A percentile compares a stretch with the other conserved stretches of the same genome.
These are phyloP conservation scores for Syzygium malaccense DNA, from an alignment of 441 rosid genomes.

Conservation along the genomic window DNA sequence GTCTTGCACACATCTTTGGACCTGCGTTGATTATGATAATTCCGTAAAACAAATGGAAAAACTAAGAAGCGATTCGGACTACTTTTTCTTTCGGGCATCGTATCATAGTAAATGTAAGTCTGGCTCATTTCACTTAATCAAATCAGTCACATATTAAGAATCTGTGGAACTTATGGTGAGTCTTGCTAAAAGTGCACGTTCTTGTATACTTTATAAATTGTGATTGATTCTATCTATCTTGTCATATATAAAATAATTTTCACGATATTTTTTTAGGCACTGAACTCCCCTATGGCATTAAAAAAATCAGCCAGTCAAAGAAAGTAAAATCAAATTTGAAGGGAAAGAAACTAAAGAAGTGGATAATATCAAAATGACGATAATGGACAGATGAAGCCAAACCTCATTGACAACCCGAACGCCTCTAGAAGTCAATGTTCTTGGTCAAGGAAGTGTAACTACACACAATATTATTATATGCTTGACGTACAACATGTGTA, in stretches of 20 bases:
- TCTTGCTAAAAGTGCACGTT: not conserved
- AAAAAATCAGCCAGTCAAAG: not conserved
- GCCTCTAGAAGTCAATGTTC: not conserved
- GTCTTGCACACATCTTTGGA: constrained; percentile 83
- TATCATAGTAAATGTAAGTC: not conserved
- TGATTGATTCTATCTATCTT: not conserved
- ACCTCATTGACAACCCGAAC: not conserved
- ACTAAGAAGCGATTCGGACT: not conserved
- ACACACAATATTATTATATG: not conserved
- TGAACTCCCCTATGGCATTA: not conserved
- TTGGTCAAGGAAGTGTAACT: not conserved
- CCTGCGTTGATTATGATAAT: constrained; percentile 18
- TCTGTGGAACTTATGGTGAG: not conserved
- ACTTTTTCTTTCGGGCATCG: accelerated
- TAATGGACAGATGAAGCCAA: not conserved
- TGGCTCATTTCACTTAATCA: not conserved
- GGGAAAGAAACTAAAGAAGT: not conserved
- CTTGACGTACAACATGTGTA: not conserved
- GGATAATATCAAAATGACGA: not conserved
- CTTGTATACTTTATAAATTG: accelerated
- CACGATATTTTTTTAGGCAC: not conserved
- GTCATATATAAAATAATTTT: not conserved
- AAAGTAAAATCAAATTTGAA: not conserved
- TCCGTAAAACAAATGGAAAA: not conserved
- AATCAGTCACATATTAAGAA: not conserved